Evolutionary conservation across 768 basidiomycete species (phyloP).

Genomic region (Mycena floridula): DNA sequence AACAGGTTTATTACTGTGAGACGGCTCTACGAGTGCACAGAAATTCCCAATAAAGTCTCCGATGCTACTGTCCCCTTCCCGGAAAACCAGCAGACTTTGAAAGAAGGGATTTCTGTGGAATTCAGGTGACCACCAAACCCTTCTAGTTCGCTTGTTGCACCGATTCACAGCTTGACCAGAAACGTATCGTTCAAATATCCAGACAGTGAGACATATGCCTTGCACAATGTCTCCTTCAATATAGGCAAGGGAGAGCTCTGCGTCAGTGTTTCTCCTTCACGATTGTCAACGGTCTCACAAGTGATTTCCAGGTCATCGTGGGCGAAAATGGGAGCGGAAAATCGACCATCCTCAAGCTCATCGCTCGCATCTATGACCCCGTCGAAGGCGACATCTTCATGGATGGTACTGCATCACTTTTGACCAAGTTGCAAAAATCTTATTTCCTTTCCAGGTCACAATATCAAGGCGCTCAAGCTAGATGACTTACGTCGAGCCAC

Average conservation of each 20-base stretch:
- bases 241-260: conserved; percentile 68
- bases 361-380: conserved; percentile 65
- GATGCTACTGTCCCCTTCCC: conserved; percentile 49
- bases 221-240: conserved; percentile 63
- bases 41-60: conserved; percentile 53
- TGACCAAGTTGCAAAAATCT: too few species aligned
- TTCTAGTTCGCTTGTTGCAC: conserved; percentile 2
- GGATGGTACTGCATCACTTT: too few species aligned
- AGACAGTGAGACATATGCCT: conserved; percentile 40
- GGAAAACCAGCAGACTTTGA: conserved; percentile 36
- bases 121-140: conserved; percentile 46
- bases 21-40: conserved; percentile 55
- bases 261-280: conserved; percentile 30
- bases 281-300: not conserved
- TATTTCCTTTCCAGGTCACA: too few species aligned
- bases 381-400: conserved; percentile 62
- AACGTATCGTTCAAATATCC: conserved; percentile 73
- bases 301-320: conserved; percentile 57
- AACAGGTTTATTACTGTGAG: conserved; percentile 49
- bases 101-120: conserved; percentile 50
- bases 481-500: conserved; percentile 61
- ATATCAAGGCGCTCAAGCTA: conserved; percentile 58
- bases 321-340: conserved; percentile 78
- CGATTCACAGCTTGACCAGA: conserved; percentile 23
- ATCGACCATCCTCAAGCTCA: conserved; percentile 73